Evolutionary conservation across 345 rosid species (phyloP), one percentile per base, ranked within the genome.

Genomic region (Brassica juncea): DNA sequence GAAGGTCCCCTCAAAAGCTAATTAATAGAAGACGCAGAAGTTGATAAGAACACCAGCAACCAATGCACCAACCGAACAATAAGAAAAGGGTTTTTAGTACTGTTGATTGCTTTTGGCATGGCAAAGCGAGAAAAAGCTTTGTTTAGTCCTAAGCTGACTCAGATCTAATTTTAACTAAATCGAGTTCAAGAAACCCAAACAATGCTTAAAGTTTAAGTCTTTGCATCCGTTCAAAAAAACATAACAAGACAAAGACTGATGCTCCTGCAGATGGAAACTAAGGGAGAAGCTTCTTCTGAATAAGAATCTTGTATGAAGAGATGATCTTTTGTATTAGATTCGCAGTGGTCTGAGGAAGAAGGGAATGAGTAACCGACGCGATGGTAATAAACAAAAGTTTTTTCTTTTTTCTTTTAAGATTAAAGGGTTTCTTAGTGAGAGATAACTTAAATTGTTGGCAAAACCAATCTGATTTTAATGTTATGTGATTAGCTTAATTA

Each of bases 151-250:
- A 78, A 78, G 79, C 72, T 58, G 63, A 70, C 66, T 42, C 84
- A 78, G 89, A 86, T 85, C 87, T 78, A 82, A 79, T n/a, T 14
- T n/a, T 67, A 15, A 67, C 72, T 70, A 61, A 66, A 75, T 39
- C 67, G 30, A 77, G 65, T 42, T 62, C 2, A 52, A 65, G 72
- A 71, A 54, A 52, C 6, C 55, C 12, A 4, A 70, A 68, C 64
- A 8, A 70, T 58, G 75, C 89, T 88, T 88, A 54, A 76, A 82
- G 78, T 76, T 47, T 28, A 85, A 84, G 94, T 70, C 74, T 78
- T 78, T 71, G 81, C 59, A 75, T 47, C 68, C 86, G 84, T 88
- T 69, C 75, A 15, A 39, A 61, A 68, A 62, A 61, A 74, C 84
- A 90, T 68, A 74, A 74, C 61, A 52, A 80, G 86, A 81, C 84